Evolutionary conservation across 768 basidiomycete genomes (phyloP), one percentile per base, ranked within the genome.

Genomic region (Phylloporus sp.): DNA sequence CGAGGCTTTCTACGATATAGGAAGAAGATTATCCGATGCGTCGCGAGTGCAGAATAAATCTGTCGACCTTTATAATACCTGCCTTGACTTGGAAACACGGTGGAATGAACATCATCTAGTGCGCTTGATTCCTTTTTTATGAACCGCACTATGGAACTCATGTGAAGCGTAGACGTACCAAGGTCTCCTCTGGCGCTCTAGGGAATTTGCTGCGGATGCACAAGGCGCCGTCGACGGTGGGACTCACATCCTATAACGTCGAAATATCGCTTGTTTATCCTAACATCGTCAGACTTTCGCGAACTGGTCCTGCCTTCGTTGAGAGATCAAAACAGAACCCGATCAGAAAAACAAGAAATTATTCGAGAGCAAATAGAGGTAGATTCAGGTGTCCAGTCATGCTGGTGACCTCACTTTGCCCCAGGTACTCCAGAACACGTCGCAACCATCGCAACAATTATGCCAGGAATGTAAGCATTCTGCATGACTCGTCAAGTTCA

Each of bases 201-300:
- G 57, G 32, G 47, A 49, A 9, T 55, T 56, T 33, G 57, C 57
- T 35, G 57, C 50, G 7, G 43, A 58, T 32, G 53, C 57, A 8
- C 57, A 56, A 29, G 37, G 31, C 11, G 15, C 27, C 10, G 57
- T 58, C 5, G 57, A 58, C 6, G 57, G 57, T 58, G 14, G 6
- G 45, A 20, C 10, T 26, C 8, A 6, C 23, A 14, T 2, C 4
- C 22, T 0, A 2, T 33, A 2, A 20, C n/a, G 20, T n/a, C 17
- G n/a, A 17, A n/a, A 0, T 8, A 15, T 20, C 14, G 6, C n/a
- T n/a, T n/a, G 15, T 17, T 56, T 8, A 47, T 8, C 5, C 1
- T 5, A 14, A 2, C 9, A 1, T 34, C 22, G 9, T 5, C 35
- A 58, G 57, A 59, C 29, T 58, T 58, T 23, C 42, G 53, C 9